phyloP scores from a whole-genome alignment of 2,329 filamentous ascomycete species.

The Westerdykella ornata region DNA sequence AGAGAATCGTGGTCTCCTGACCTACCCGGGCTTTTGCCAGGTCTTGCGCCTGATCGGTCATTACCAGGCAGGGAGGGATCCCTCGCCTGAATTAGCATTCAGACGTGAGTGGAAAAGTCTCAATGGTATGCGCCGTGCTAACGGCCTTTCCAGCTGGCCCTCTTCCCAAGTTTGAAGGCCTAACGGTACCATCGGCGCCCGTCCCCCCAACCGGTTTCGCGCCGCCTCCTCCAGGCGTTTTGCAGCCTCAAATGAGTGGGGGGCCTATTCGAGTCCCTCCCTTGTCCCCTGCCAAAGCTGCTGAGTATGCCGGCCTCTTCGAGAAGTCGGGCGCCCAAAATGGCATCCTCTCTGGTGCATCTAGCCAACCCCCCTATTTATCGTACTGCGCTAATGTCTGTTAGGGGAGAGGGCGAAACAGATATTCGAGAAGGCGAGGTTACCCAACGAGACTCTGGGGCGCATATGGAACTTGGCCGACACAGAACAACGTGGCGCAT shows the following conservation, averaged over 20 bases:
- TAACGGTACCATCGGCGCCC: constrained; percentile 47
- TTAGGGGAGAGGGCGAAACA: constrained; percentile 77
- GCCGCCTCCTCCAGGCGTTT: constrained; percentile 34
- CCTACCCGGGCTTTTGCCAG: constrained; percentile 85
- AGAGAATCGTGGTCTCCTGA: constrained; percentile 91
- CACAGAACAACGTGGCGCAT: constrained; percentile 80
- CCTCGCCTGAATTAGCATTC: constrained; percentile 72
- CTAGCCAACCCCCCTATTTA: not conserved
- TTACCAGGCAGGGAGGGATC: constrained; percentile 80
- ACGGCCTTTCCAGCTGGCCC: constrained; percentile 54
- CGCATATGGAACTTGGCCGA: constrained; percentile 94
- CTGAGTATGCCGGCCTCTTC: constrained; percentile 83
- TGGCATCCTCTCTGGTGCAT: constrained; percentile 62
- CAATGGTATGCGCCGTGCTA: constrained; percentile 1
- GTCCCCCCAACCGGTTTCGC: constrained; percentile 46
- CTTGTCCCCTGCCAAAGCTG: constrained; percentile 78
- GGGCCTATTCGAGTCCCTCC: constrained; percentile 80
- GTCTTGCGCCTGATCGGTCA: constrained; percentile 92
- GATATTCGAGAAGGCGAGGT: constrained; percentile 87
- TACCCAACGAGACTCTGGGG: constrained; percentile 87
- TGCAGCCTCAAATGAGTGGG: constrained; percentile 35
- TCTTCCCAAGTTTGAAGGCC: constrained; percentile 85
- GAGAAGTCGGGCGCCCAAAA: constrained; percentile 76
- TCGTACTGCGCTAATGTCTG: constrained; percentile 2
- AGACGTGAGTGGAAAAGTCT: constrained; percentile 50